Base-by-base conservation (phyloP, 441 rosid genomes). In the Gossypium armourianum region DNA sequence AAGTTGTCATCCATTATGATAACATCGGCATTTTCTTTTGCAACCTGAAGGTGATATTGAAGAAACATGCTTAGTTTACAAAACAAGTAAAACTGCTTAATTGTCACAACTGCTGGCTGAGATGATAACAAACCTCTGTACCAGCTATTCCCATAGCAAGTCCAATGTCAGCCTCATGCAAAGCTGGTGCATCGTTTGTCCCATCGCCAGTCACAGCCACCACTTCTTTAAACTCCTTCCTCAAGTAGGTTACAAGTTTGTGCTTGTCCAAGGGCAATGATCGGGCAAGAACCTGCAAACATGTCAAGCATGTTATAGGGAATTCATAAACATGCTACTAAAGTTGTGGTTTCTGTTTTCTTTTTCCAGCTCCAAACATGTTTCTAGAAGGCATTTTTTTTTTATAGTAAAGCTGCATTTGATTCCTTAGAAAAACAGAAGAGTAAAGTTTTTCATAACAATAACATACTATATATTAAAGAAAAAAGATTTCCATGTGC, bases 1-100 rank as follows among this genome's bases (percentile, higher is more conserved):
- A 88, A 88, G 75, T 88, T 82, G 67, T 88, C 92, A 45, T 88
- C 88, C 88, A 88, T 77, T 65, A 88, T 81, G 78, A 83, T 77
- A 20, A 83, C 84, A 76, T 83, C 87, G 0, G 87, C 85, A 68
- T 72, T 81, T 74, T 83, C 87, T 78, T 81, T 83, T 1, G 87
- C 85, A 45, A 83, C 87, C 93, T 88, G 78, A 32, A 69, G 60
- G 70, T 50, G 58, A 21, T 32, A 63, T 50, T 21, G 45, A 58
- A 69, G 40, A 65, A 23, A 65, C 21, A 3, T 54, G 68, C 54
- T 54, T 47, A 62, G 76, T 53, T 62, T 64, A 12, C 26, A 24
- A 47, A 32, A 2, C 9, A n/a, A 69, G 20, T 4, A 62, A 53
- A 40, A 12, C 20, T 2, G 62, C 62, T 29, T 63, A 2, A 63